Base-by-base conservation (phyloP, 2,329 filamentous ascomycete species). In the Didymella keratinophila region DNA sequence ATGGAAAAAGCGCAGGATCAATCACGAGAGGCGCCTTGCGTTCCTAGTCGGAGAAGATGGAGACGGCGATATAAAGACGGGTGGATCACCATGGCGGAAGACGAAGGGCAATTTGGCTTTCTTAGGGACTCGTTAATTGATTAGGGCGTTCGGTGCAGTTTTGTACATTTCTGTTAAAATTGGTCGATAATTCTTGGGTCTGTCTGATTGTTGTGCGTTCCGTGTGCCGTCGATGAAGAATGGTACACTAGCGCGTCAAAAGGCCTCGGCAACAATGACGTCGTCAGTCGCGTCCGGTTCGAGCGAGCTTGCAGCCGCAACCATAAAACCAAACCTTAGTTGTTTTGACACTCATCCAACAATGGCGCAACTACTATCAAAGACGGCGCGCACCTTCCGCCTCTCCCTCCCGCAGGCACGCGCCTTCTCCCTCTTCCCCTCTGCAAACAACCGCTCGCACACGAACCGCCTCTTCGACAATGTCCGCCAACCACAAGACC, bases 401-500 rank as follows among this genome's bases (percentile, higher is more conserved):
- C 10, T 44, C 18, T n/a, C 51, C 1, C 9, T 27, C 12, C 49
- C 47, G 14, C 56, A 56, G 45, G n/a, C 50, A 3, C 56, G 66
- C 43, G 16, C 58, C 32, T 67, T 70, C 54, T 62, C 65, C 6
- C 63, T 69, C 51, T 58, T 68, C 20, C 55, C 67, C 37, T 46
- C 59, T 0, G 39, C 58, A 2, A 46, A 37, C 20, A 51, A 42
- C 11, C 65, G 58, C 53, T 60, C 65, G 11, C 56, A 67, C 56
- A 61, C 47, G 41, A 76, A 76, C 62, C 73, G 74, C 61, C 62
- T 75, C 57, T 77, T 71, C 65, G 69, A 70, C 48, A 78, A 77
- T n/a, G 67, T 83, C 45, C 80, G 82, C 51, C 74, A 71, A 30
- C 79, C 81, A 48, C 73, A 79, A 34, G 81, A 83, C 58, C 74